A percentile compares a stretch with the other conserved stretches of the same genome.
These are phyloP conservation scores for Ceratobasidium sp. DNA, from an alignment of 1,284 basidiomycete genomes.

Conservation along the genomic window DNA sequence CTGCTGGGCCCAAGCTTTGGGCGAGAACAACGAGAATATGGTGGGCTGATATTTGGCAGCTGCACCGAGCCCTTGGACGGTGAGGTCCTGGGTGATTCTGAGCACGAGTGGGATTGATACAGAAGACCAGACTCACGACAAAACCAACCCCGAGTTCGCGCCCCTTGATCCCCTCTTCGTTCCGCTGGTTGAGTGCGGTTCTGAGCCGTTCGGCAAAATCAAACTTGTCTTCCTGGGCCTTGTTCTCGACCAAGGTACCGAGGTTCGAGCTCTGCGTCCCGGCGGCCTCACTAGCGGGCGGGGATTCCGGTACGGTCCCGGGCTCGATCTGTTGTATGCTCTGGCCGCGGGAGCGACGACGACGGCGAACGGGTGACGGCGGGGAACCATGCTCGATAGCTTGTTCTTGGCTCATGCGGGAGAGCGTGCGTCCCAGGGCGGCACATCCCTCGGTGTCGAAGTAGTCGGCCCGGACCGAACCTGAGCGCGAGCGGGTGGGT, in stretches of 20 bases:
- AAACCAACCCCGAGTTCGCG: slow-evolving; percentile 9
- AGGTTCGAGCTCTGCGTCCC: neutral
- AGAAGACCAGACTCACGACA: neutral
- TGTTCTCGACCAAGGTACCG: slow-evolving; percentile 6
- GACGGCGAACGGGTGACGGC: too few relatives aligned
- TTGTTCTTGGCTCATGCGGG: neutral
- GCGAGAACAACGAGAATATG: slow-evolving; percentile 6
- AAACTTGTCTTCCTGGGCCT: slow-evolving; percentile 17
- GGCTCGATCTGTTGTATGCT: neutral
- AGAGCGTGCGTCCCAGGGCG: neutral
- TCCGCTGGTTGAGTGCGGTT: neutral
- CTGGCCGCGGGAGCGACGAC: too few relatives aligned
- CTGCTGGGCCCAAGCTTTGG: neutral
- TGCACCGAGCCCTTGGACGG: too few relatives aligned
- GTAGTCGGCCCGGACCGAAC: neutral
- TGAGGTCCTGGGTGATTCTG: neutral
- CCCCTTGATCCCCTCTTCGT: slow-evolving; percentile 7
- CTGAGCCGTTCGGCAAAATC: slow-evolving; percentile 14
- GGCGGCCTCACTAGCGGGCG: neutral
- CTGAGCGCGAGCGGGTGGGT: neutral
- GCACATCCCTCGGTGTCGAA: slow-evolving; percentile 14
- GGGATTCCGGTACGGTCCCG: neutral
- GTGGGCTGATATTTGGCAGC: slow-evolving; percentile 13
- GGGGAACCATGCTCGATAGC: too few relatives aligned
- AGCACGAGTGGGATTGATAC: neutral